Evolutionary conservation across 116 monocot genomes (phyloP), one percentile per base, ranked within the genome.

Genomic region (Thalassia testudinum): DNA sequence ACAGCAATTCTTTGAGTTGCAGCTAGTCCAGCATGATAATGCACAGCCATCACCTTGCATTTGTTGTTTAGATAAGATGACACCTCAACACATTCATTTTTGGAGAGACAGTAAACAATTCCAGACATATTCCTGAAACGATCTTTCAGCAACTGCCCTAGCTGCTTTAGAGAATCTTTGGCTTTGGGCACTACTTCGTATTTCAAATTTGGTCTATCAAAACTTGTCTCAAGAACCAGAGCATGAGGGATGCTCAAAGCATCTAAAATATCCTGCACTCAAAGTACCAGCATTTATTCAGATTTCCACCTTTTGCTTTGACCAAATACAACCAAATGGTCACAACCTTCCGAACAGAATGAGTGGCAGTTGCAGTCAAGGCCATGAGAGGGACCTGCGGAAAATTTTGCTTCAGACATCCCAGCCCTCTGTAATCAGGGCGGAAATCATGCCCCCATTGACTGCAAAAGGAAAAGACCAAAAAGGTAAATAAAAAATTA

Each of bases 361-460:
- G 71, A 40, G 95, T 95, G n/a, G 95, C 95, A 47, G 95, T 95
- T 63, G 95, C 95, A 72, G 95, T 95, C 58, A 95, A 75, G 40
- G 88, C 88, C 78, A 88, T 85, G 4, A 95, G 21, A 28, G 87
- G 74, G 45, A 87, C 79, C 19, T 37, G 24, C 43, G 84, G 78
- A 59, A 95, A 95, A 25, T 76, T 79, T 57, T 79, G 88, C 62
- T 81, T 87, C 24, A 87, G 76, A 47, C 81, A 85, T 49, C 88
- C 81, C 28, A 95, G 52, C 62, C 60, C 74, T 79, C 85, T 72
- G 43, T 95, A 95, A 23, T 88, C 95, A 44, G 95, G 95, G 34
- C 85, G 87, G 72, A 95, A 95, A 68, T 95, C 95, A 72, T 95
- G 84, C 15, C 88, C 95, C 88, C 95, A 95, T 64, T 95, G 95